A percentile compares a stretch with the other conserved stretches of the same genome.
Conservation (phyloP, 371 early-diverging fungal species). For the Rhizopus delemar region DNA sequence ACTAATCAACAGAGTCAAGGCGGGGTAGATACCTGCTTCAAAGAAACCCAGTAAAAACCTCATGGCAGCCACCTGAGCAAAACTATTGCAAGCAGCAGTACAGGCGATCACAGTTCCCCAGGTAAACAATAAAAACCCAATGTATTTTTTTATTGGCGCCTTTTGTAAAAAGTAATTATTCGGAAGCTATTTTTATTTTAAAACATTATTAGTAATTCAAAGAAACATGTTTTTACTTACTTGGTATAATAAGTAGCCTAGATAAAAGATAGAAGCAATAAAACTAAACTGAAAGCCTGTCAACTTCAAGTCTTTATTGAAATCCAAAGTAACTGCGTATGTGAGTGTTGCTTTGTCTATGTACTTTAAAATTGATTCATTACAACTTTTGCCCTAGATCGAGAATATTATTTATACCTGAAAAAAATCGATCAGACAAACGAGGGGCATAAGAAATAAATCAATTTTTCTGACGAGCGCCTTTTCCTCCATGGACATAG, state of each 20-base stretch:
- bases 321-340: constrained; percentile 34
- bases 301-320: constrained; percentile 33
- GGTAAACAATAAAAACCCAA: constrained; percentile 34
- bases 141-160: constrained; percentile 33
- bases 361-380: constrained; percentile 24
- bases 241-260: constrained; percentile 44
- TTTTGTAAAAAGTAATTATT: constrained; percentile 46
- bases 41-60: constrained; percentile 38
- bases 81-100: constrained; percentile 32
- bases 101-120: constrained; percentile 41
- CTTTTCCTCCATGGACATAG: constrained; percentile 31
- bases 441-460: constrained; percentile 37
- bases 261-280: constrained; percentile 40
- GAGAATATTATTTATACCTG: constrained; percentile 25
- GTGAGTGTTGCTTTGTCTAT: constrained; percentile 48
- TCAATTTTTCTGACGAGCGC: constrained; percentile 41
- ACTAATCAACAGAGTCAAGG: constrained; percentile 34
- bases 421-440: constrained; percentile 40
- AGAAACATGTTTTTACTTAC: constrained; percentile 13
- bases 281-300: constrained; percentile 34
- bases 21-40: constrained; percentile 33
- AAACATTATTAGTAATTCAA: background rate
- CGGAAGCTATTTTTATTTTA: constrained; percentile 29
- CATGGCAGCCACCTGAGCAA: constrained; percentile 40
- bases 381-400: background rate